Conservation (phyloP, 441 rosid genomes). For the Adansonia madagascariensis region DNA sequence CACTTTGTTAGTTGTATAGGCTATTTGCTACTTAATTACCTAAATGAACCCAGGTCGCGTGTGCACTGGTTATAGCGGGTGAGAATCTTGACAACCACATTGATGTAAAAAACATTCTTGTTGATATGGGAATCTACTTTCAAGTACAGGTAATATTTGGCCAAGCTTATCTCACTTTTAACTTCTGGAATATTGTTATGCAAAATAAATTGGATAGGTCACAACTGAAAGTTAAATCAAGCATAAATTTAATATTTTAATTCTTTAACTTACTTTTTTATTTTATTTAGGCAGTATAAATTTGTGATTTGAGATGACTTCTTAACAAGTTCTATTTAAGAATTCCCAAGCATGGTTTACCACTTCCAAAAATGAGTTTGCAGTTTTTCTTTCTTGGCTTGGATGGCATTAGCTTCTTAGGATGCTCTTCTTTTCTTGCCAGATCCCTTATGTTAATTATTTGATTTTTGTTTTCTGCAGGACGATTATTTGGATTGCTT, state of each 20-base stretch:
- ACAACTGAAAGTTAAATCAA: no score
- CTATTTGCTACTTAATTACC: constrained; percentile 7
- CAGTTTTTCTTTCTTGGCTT: not conserved
- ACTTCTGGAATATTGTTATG: not conserved
- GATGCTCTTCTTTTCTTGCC: constrained; percentile 24
- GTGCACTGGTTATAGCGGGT: constrained; percentile 82
- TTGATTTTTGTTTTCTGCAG: constrained; percentile 34
- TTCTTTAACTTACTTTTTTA: no score
- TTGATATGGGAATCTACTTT: constrained; percentile 84
- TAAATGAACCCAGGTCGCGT: constrained; percentile 56
- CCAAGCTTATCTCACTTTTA: not conserved
- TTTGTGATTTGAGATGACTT: no score
- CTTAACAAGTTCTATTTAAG: no score
- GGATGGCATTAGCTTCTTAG: not conserved
- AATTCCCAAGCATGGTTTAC: no score
- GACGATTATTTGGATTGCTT: constrained; percentile 92
- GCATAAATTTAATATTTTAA: no score
- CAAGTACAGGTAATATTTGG: constrained; percentile 68
- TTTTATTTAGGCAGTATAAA: no score
- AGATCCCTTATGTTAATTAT: not conserved
- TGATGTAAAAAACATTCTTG: constrained; percentile 70
- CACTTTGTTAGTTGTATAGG: not conserved
- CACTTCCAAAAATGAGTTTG: no score
- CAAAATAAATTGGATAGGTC: not conserved
- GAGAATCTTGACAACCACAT: constrained; percentile 55